Base-by-base conservation (phyloP, 2,329 filamentous ascomycete genomes). In the Westerdykella ornata region DNA sequence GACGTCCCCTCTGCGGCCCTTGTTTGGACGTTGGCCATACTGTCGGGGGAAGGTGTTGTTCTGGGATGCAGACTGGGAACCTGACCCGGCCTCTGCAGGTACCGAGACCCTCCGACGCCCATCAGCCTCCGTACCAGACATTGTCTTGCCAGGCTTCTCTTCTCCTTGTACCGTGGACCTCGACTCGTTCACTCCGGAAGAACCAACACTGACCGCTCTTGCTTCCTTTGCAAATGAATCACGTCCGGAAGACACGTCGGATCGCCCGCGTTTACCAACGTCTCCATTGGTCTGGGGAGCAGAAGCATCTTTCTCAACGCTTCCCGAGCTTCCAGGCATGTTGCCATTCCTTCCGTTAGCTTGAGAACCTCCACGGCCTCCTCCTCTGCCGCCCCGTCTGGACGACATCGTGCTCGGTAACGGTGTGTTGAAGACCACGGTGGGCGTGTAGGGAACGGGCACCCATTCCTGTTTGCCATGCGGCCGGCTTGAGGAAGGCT, bases 391-490 rank as follows among this genome's bases (percentile, higher is more conserved):
- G 32, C 64, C 64, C 51, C 64, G 54, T 17, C 64, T 56, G 3
- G 57, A 46, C 47, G 68, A 62, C 18, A 60, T 56, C 32, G 65
- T 61, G 22, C 53, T 65, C n/a, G 82, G 80, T 31, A 95, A 66
- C 19, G 85, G 87, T 1, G 92, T 96, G 62, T 87, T 84, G 67
- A 94, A 97, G 43, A 82, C 82, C 37, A 92, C 88, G 12, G 80
- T 84, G 7, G 88, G 90, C 11, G 86, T 87, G 57, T 89, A 90
- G 26, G 83, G 80, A 43, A 96, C 78, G 1, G 81, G 77, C 44
- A 86, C 81, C 90, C 92, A 97, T 58, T 88, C 86, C 56, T 85
- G 81, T 72, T 94, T 94, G 42, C 77, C 73, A 46, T 78, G 72
- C 28, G 53, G 34, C 22, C 46, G 44, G n/a, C 46, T 46, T 12